Conservation (phyloP, 208 protist genomes). For the Leishmania turanica region DNA sequence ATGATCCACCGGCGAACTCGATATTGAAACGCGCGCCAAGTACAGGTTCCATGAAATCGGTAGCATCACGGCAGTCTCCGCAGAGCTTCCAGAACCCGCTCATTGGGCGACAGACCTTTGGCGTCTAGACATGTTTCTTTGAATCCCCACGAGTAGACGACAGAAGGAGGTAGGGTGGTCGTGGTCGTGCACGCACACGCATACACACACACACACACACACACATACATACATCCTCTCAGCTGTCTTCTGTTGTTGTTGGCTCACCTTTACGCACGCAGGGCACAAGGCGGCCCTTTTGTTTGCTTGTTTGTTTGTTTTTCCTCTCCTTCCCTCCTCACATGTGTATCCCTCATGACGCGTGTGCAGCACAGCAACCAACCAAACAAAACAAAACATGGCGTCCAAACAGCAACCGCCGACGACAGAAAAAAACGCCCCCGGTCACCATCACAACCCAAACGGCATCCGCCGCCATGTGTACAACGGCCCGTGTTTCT, state of each 20-base stretch:
- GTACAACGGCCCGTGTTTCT: too few relatives aligned
- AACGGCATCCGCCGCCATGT: too few relatives aligned
- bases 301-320: too few relatives aligned
- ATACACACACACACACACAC: not conserved
- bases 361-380: too few relatives aligned
- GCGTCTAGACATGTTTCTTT: not conserved
- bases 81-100: slow-evolving; percentile 25
- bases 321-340: too few relatives aligned
- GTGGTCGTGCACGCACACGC: not conserved
- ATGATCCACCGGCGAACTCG: not conserved
- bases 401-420: too few relatives aligned
- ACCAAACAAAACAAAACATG: too few relatives aligned
- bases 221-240: not conserved
- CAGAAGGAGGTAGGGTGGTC: not conserved
- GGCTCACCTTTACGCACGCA: too few relatives aligned
- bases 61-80: not conserved
- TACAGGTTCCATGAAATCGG: not conserved
- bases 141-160: not conserved
- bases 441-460: too few relatives aligned
- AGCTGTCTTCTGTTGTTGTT: not conserved
- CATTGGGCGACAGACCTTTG: slow-evolving; percentile 28
- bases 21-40: not conserved
- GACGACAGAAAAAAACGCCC: too few relatives aligned
- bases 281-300: too few relatives aligned
- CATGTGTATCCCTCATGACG: too few relatives aligned